Percentiles rank a stretch among this genome's conserved stretches.
Conservation (phyloP, 352 stramenopile species). For the Pythium pyrilobum region DNA sequence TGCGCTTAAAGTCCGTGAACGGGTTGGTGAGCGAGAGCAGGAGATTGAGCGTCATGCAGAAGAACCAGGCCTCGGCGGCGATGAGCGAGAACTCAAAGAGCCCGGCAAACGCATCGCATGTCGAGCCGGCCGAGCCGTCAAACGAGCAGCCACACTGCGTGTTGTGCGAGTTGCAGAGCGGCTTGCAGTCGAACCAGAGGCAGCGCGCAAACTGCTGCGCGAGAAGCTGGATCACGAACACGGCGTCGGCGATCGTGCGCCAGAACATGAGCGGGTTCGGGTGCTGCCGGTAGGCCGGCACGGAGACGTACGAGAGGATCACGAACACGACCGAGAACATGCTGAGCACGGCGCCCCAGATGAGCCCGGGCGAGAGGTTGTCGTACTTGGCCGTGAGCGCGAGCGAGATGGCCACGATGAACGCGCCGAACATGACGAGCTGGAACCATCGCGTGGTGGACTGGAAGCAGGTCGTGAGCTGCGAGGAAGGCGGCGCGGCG, state of each 20-base stretch:
- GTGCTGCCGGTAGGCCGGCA: constrained; percentile 76
- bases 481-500: background rate
- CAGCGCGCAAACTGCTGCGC: constrained; percentile 78
- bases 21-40: constrained; percentile 86
- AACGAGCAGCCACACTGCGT: constrained; percentile 73
- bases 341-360: constrained; percentile 80
- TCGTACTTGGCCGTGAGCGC: constrained; percentile 61
- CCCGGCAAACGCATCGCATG: constrained; percentile 70
- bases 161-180: constrained; percentile 64
- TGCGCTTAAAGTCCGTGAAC: constrained; percentile 88
- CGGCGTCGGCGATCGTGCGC: constrained; percentile 78
- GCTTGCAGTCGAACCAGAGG: constrained; percentile 74
- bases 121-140: constrained; percentile 30
- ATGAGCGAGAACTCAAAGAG: constrained; percentile 85
- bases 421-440: constrained; percentile 77
- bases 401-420: constrained; percentile 52
- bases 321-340: constrained; percentile 86
- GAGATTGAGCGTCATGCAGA: constrained; percentile 87
- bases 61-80: constrained; percentile 84
- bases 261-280: constrained; percentile 88
- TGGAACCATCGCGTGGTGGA: constrained; percentile 83
- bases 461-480: constrained; percentile 49
- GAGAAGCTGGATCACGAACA: constrained; percentile 80
- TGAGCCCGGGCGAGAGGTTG: constrained; percentile 73
- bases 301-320: constrained; percentile 77